Conservation (phyloP, 2,329 filamentous ascomycete genomes). For the Colletotrichum karsti region DNA sequence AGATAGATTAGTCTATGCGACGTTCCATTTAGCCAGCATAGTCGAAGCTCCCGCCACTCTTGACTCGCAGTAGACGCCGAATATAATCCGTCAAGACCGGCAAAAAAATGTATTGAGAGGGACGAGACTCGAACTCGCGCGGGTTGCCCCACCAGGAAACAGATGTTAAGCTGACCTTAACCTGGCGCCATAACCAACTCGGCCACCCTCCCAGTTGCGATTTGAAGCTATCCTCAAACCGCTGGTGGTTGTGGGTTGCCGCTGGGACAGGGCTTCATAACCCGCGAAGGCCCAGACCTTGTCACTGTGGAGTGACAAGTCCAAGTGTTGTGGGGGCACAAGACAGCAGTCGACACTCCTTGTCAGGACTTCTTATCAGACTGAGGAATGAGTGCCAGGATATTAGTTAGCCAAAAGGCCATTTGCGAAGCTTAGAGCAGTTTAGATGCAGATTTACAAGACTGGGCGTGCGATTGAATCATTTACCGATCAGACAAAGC, state of each 20-base stretch:
- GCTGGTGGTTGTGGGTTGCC: neutral
- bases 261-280: neutral
- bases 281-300: neutral
- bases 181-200: slow-evolving; percentile 6
- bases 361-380: too few relatives aligned
- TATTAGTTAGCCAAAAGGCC: too few relatives aligned
- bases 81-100: fast-evolving
- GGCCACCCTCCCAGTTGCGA: neutral
- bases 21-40: too few relatives aligned
- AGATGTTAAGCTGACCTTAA: slow-evolving; percentile 5
- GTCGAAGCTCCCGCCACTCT: too few relatives aligned
- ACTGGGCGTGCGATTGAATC: too few relatives aligned
- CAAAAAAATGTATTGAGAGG: neutral
- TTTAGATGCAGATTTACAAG: too few relatives aligned
- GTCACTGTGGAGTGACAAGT: neutral
- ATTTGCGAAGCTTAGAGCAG: too few relatives aligned
- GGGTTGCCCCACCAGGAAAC: slow-evolving; percentile 4
- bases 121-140: slow-evolving; percentile 2
- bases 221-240: neutral
- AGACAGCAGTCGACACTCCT: too few relatives aligned
- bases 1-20: neutral
- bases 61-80: too few relatives aligned
- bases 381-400: too few relatives aligned
- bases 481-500: too few relatives aligned
- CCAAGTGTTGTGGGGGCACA: neutral